Base-by-base conservation (phyloP, 2,329 filamentous ascomycete species). In the Aspergillus sp. region DNA sequence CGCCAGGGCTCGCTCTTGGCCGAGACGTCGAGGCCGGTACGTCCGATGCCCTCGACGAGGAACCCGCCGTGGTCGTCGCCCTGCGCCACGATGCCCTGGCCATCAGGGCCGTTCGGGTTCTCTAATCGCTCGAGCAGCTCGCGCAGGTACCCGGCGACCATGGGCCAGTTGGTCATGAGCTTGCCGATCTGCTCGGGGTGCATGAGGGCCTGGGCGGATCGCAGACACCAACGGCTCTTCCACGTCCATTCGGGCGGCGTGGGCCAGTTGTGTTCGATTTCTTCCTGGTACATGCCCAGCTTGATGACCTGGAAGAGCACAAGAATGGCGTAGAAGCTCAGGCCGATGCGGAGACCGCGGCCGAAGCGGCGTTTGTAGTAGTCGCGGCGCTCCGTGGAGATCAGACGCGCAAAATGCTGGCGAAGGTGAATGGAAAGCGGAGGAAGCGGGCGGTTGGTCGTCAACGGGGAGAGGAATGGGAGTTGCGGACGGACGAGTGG, bases 241-340 rank as follows among this genome's bases (percentile, higher is more conserved):
- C 85, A 88, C 0, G 77, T 77, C 91, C 92, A 97, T 68, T 96
- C 92, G 21, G 83, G 81, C 1, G 93, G 92, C 1, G 90, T 92
- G 0, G 91, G 91, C 67, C 87, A 89, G 48, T 82, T 78, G 45
- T 87, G 81, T 73, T 97, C 91, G 42, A 89, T 77, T 55, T 80
- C 76, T 71, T 96, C 90, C 64, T 92, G 87, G 65, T 88, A 80
- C 32, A 91, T 67, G 14, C 86, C 86, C 57, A 85, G 83, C 58
- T 81, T 80, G 36, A 86, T 82, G 9, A 88, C 75, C 36, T 83
- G 75, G 40, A 85, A 71, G 54, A 87, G 81, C 42, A 81, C 74
- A 6, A 85, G 70, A 38, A 86, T 81, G 13, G 84, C 81, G 79
- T 86, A 92, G 38, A 89, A 90, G 59, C 88, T 89, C 29, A 86